A percentile compares a stretch with the other conserved stretches of the same genome.
phyloP scores from a whole-genome alignment of 345 rosid genomes.

The Gynandropsis gynandra region DNA sequence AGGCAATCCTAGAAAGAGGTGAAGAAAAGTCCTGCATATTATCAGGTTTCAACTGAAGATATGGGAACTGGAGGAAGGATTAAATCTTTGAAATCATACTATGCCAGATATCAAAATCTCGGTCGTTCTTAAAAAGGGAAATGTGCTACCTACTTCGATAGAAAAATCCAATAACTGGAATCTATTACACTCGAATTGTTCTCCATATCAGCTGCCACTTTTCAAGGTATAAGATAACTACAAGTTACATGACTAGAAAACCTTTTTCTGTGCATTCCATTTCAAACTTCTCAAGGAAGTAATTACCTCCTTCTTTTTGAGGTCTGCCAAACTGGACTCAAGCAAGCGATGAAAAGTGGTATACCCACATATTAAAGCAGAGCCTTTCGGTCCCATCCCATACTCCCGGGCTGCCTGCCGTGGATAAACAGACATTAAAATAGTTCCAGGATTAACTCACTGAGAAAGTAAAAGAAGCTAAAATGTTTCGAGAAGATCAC shows the following conservation, averaged over 20 bases:
- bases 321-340: slow-evolving; percentile 75
- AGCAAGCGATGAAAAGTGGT: slow-evolving; percentile 76
- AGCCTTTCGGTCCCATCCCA: slow-evolving; percentile 99
- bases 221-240: too few species aligned
- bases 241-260: too few species aligned
- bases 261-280: background rate
- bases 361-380: slow-evolving; percentile 89
- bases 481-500: slow-evolving; percentile 20
- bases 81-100: too few species aligned
- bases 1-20: slow-evolving; percentile 70
- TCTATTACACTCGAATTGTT: too few species aligned
- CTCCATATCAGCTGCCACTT: too few species aligned
- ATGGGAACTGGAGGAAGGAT: background rate
- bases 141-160: too few species aligned
- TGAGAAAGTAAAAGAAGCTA: slow-evolving; percentile 1
- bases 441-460: background rate
- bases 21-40: slow-evolving; percentile 17
- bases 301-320: slow-evolving; percentile 85
- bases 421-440: slow-evolving; percentile 12
- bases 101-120: too few species aligned
- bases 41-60: slow-evolving; percentile 24
- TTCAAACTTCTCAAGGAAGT: slow-evolving; percentile 1
- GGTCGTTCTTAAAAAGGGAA: too few species aligned
- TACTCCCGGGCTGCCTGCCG: slow-evolving; percentile 68
- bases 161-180: too few species aligned